A percentile compares a stretch with the other conserved stretches of the same genome.
These are phyloP conservation scores for Fusarium torreyae DNA, from an alignment of 2,329 filamentous ascomycete genomes.

Conservation along the genomic window DNA sequence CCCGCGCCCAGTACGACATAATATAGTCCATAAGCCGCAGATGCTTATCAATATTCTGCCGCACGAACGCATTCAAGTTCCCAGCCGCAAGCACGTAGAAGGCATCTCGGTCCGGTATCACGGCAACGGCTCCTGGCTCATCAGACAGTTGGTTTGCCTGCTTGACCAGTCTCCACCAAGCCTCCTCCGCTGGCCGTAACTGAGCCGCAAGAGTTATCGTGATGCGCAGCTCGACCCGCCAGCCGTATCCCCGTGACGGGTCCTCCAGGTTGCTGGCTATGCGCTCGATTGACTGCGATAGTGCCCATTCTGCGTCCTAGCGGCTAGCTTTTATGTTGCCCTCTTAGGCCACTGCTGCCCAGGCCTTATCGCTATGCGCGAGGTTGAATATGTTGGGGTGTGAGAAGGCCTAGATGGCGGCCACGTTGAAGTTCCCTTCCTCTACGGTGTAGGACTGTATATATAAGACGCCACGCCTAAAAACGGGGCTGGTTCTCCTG, in stretches of 20 bases:
- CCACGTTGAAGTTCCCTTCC: neutral
- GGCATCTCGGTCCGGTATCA: neutral
- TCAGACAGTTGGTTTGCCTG: neutral
- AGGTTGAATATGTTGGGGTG: neutral
- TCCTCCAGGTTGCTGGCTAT: neutral
- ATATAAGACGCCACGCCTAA: neutral
- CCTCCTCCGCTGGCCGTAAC: neutral
- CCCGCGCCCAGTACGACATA: neutral
- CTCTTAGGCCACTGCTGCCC: neutral
- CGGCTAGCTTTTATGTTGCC: neutral
- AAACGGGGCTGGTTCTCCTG: neutral
- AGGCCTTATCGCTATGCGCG: neutral
- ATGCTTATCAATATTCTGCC: neutral
- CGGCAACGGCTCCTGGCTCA: neutral
- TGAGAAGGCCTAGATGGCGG: neutral
- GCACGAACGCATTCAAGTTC: neutral
- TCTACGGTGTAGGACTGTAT: neutral
- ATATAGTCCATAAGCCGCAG: neutral
- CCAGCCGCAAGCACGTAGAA: neutral
- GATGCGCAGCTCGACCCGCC: neutral
- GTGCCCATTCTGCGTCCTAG: neutral
- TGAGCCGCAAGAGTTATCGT: neutral
- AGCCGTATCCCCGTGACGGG: neutral
- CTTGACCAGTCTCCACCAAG: neutral
- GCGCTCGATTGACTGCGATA: neutral